phyloP scores from a whole-genome alignment of 148 eudicot species.

The Salicornia ramosissima region DNA sequence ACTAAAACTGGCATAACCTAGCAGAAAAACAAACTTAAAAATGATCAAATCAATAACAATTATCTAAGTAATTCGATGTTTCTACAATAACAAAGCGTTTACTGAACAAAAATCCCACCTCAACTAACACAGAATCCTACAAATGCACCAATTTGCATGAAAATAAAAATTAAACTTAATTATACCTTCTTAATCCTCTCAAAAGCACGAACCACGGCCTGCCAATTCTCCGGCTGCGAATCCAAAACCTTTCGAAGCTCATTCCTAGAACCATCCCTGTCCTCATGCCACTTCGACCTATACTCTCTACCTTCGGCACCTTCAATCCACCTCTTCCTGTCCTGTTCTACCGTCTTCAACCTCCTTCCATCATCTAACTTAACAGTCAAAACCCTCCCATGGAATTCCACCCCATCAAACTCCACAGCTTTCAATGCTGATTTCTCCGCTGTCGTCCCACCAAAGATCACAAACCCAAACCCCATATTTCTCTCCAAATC shows the following conservation, averaged over 20 bases:
- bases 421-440: conserved; percentile 82
- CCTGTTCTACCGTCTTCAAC: conserved; percentile 38
- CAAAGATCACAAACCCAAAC: conserved; percentile 78
- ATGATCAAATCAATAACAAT: neutral
- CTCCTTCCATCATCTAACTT: conserved; percentile 86
- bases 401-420: conserved; percentile 95
- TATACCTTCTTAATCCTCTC: conserved; percentile 84
- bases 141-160: neutral
- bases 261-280: conserved; percentile 55
- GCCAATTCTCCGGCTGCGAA: conserved; percentile 85
- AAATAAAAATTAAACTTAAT: neutral
- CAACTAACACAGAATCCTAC: neutral
- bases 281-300: conserved; percentile 71
- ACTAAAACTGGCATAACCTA: too few relatives aligned
- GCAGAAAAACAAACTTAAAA: too few relatives aligned
- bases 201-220: conserved; percentile 81
- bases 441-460: conserved; percentile 46
- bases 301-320: conserved; percentile 46
- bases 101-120: neutral
- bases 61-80: neutral
- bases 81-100: neutral
- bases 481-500: conserved; percentile 75
- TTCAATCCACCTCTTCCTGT: conserved; percentile 61
- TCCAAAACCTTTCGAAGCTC: conserved; percentile 65
- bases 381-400: conserved; percentile 84